Evolutionary conservation across 495 filamentous ascomycete genomes (phyloP).

Genomic region (Aspergillus kassunensis): DNA sequence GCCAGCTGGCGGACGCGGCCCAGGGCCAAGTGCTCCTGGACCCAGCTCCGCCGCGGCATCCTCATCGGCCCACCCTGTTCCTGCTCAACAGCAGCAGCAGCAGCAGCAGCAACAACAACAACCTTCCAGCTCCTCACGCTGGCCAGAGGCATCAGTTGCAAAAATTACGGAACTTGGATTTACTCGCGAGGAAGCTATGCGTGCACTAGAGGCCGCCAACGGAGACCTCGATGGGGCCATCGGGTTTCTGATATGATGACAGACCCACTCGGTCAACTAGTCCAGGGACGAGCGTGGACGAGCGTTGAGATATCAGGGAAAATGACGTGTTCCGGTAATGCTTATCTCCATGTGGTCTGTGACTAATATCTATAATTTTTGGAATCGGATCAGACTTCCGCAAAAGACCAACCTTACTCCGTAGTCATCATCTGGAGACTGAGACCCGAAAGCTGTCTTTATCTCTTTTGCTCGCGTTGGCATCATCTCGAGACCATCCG

Average conservation of each 20-base stretch:
- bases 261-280: slow-evolving; percentile 2
- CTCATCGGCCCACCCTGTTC: slow-evolving; percentile 24
- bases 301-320: not conserved
- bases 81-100: slow-evolving; percentile 19
- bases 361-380: too few species aligned
- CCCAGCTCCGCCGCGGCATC: slow-evolving; percentile 2
- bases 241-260: slow-evolving; percentile 68
- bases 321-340: slow-evolving; percentile 7
- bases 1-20: slow-evolving; percentile 40
- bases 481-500: not conserved
- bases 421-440: too few species aligned
- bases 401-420: too few species aligned
- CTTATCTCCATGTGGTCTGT: slow-evolving; percentile 5
- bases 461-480: not conserved
- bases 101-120: too few species aligned
- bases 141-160: slow-evolving; percentile 43
- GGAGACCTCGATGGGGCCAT: slow-evolving; percentile 87
- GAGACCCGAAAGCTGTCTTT: not conserved
- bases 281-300: not conserved
- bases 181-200: slow-evolving; percentile 68
- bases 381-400: too few species aligned
- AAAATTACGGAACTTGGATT: slow-evolving; percentile 79
- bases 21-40: slow-evolving; percentile 20
- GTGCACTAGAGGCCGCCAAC: slow-evolving; percentile 73
- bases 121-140: slow-evolving; percentile 38